Evolutionary conservation across 441 rosid species (phyloP).

Genomic region (Manihot esculenta): DNA sequence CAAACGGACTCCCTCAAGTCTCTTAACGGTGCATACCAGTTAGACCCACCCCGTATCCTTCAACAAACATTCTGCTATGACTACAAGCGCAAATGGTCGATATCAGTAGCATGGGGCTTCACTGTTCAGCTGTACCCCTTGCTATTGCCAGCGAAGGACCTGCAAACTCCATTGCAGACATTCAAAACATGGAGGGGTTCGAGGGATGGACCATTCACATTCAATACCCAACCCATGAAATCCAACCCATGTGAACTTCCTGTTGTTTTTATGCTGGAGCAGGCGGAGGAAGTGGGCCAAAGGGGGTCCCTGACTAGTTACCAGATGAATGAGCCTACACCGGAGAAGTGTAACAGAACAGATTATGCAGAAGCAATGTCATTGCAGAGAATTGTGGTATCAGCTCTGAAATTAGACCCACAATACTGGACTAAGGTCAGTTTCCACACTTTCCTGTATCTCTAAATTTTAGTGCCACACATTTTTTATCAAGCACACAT

Average conservation of each 20-base stretch:
- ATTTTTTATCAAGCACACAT: not conserved
- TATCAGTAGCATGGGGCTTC: constrained; percentile 82
- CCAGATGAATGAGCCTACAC: constrained; percentile 21
- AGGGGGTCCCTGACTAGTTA: constrained; percentile 55
- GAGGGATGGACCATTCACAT: constrained; percentile 66
- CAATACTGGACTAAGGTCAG: constrained; percentile 64
- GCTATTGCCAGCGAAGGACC: constrained; percentile 38
- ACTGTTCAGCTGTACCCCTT: constrained; percentile 61
- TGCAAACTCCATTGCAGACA: constrained; percentile 58
- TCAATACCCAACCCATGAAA: constrained; percentile 53
- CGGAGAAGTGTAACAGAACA: constrained; percentile 35
- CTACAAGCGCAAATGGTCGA: constrained; percentile 56
- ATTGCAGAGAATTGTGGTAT: constrained; percentile 44
- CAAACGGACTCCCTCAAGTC: constrained; percentile 46
- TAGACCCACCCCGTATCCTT: constrained; percentile 64
- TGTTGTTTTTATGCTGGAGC: constrained; percentile 53
- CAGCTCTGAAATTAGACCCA: constrained; percentile 55
- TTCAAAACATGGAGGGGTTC: constrained; percentile 74
- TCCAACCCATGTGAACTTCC: constrained; percentile 56
- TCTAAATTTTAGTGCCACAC: not conserved
- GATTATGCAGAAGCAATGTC: constrained; percentile 32
- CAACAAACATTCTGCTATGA: constrained; percentile 69
- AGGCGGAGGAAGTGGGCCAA: constrained; percentile 34
- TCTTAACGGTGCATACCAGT: constrained; percentile 44
- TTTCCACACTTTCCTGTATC: not conserved